Percentiles rank a stretch among this genome's conserved stretches.
These are phyloP conservation scores for Nidularia pulvinata DNA, from an alignment of 768 basidiomycete genomes.

Conservation along the genomic window DNA sequence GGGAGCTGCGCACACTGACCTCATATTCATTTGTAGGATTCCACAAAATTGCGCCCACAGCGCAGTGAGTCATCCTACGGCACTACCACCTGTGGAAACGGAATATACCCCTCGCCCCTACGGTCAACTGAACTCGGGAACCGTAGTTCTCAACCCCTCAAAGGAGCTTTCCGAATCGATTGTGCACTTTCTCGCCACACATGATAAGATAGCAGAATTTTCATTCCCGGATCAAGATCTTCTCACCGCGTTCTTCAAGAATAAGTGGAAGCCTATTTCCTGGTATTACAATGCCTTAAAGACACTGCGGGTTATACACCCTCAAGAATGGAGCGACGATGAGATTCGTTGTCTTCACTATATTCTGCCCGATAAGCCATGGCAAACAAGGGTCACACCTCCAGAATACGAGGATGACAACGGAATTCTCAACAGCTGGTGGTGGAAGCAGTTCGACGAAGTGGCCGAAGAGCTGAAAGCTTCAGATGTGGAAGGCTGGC, in stretches of 20 bases:
- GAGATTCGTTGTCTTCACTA: constrained; percentile 89
- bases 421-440: constrained; percentile 65
- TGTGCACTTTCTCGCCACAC: constrained; percentile 49
- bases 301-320: constrained; percentile 76
- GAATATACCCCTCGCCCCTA: constrained; percentile 67
- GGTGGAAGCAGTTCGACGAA: constrained; percentile 72
- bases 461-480: constrained; percentile 40
- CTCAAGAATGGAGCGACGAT: constrained; percentile 78
- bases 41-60: constrained; percentile 93
- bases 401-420: constrained; percentile 35
- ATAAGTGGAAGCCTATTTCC: constrained; percentile 75
- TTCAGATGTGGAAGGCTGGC: constrained; percentile 45
- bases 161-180: constrained; percentile 49
- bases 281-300: constrained; percentile 95
- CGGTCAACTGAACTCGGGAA: constrained; percentile 86
- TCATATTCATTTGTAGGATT: no score
- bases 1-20: no score
- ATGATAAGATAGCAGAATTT: constrained; percentile 36
- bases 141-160: constrained; percentile 85
- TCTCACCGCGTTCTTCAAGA: constrained; percentile 76
- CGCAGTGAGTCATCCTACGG: constrained; percentile 44
- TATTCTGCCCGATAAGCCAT: constrained; percentile 86
- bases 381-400: constrained; percentile 54
- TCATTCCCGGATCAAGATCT: constrained; percentile 93
- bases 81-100: constrained; percentile 27